phyloP scores from a whole-genome alignment of 108 stramenopile genomes.

The Stephanodiscus minutulus region DNA sequence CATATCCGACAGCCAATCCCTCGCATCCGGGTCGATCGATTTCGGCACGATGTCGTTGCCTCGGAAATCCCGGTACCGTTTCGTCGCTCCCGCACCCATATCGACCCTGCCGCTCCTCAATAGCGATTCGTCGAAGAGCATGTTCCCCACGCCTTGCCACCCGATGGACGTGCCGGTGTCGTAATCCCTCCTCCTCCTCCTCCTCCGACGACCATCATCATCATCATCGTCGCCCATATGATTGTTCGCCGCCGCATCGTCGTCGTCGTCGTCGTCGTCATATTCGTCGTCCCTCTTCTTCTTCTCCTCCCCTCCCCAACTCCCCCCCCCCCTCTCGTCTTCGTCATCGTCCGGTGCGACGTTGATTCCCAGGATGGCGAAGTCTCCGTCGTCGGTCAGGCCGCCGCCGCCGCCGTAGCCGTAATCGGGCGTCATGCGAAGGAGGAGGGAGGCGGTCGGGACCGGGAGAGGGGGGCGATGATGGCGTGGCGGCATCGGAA shows the following conservation, averaged over 20 bases:
- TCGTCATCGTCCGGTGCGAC: background rate
- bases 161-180: conserved; percentile 34
- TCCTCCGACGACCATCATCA: background rate
- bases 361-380: conserved; percentile 8
- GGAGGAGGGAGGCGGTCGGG: background rate
- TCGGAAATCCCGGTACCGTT: conserved; percentile 25
- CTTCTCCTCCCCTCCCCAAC: background rate
- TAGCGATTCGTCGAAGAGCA: conserved; percentile 38
- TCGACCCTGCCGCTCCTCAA: conserved; percentile 33
- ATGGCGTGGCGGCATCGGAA: background rate
- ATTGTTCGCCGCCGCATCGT: too few species aligned
- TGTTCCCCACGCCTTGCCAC: conserved; percentile 29
- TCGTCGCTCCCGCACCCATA: conserved; percentile 23
- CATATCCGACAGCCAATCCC: background rate
- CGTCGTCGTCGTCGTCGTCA: too few species aligned
- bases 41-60: conserved; percentile 34
- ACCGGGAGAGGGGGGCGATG: background rate
- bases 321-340: background rate
- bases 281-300: too few species aligned
- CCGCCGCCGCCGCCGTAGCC: background rate
- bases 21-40: background rate
- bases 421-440: background rate
- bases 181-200: background rate
- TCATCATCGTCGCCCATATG: background rate
- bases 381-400: conserved; percentile 10